A percentile compares a stretch with the other conserved stretches of the same genome.
Evolutionary conservation across 805 yeast genomes (phyloP).

Genomic region (Zygosaccharomyces gambellarensis): DNA sequence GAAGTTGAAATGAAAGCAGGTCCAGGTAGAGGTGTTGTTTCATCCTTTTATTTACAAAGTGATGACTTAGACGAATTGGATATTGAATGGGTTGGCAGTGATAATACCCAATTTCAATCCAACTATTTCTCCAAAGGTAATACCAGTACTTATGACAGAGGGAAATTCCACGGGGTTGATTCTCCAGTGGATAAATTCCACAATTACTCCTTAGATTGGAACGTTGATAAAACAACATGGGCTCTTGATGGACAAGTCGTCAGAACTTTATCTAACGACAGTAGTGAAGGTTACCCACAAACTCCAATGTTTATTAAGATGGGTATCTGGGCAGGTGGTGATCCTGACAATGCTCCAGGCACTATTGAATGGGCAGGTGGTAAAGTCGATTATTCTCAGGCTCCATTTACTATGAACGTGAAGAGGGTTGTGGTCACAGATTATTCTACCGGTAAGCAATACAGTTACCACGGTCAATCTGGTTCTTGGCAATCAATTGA

Average conservation of each 20-base stretch:
- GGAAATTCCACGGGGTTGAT: conserved; percentile 57
- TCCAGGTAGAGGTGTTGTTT: conserved; percentile 70
- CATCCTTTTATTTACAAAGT: conserved; percentile 73
- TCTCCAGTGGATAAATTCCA: conserved; percentile 56
- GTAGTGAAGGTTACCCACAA: conserved; percentile 77
- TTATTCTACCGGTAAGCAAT: conserved; percentile 60
- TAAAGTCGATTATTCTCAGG: conserved; percentile 53
- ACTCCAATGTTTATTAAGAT: conserved; percentile 72
- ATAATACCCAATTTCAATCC: conserved; percentile 66
- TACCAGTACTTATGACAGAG: conserved; percentile 73
- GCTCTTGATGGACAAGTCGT: conserved; percentile 63
- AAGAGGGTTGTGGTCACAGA: conserved; percentile 58
- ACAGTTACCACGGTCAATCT: conserved; percentile 48
- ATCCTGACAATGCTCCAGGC: conserved; percentile 55
- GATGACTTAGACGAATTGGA: conserved; percentile 91
- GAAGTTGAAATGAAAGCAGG: conserved; percentile 72
- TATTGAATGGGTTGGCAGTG: conserved; percentile 82
- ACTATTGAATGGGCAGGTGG: conserved; percentile 87
- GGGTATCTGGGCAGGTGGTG: conserved; percentile 85
- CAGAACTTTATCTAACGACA: conserved; percentile 53
- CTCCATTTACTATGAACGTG: conserved; percentile 66
- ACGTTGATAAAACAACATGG: conserved; percentile 60
- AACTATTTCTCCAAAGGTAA: conserved; percentile 80
- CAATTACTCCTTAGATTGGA: conserved; percentile 85
- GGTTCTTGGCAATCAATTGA: conserved; percentile 59